Evolutionary conservation across 495 filamentous ascomycete species (phyloP).

Genomic region (Tuber magnatum): DNA sequence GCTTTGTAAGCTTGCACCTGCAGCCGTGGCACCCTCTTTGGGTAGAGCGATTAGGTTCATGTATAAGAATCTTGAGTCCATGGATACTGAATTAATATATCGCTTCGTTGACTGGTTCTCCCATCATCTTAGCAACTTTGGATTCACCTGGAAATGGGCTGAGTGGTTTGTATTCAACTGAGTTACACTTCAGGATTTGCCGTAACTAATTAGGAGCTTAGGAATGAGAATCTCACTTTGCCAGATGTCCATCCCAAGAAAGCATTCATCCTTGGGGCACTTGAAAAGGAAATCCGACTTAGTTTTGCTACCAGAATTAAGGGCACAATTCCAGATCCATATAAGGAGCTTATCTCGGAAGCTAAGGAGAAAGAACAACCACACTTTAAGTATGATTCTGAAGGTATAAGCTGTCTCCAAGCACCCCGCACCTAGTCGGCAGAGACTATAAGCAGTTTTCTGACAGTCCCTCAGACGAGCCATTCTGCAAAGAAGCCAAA

Average conservation of each 20-base stretch:
- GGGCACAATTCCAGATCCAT: constrained; percentile 80
- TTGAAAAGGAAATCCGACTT: constrained; percentile 95
- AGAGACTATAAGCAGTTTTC: constrained; percentile 7
- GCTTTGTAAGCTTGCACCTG: constrained; percentile 87
- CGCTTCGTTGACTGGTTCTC: constrained; percentile 97
- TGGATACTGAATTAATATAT: constrained; percentile 80
- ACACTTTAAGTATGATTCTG: constrained; percentile 80
- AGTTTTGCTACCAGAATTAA: constrained; percentile 95
- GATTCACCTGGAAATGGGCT: constrained; percentile 99
- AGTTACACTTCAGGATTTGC: neutral
- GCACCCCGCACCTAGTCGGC: constrained; percentile 1
- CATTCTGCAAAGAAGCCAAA: constrained; percentile 70
- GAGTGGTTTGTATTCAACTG: constrained; percentile 57
- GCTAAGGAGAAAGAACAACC: constrained; percentile 89
- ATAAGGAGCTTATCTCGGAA: constrained; percentile 70
- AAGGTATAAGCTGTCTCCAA: constrained; percentile 53
- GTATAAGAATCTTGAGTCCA: constrained; percentile 67
- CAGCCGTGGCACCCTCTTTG: constrained; percentile 89
- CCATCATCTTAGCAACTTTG: constrained; percentile 97
- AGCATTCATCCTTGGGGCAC: constrained; percentile 77
- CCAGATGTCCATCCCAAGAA: constrained; percentile 75
- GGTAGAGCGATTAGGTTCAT: constrained; percentile 89
- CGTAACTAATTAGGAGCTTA: neutral
- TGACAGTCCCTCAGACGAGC: constrained; percentile 53
- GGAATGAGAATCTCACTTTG: constrained; percentile 69